Evolutionary conservation across 768 basidiomycete species (phyloP).

Genomic region (Tephrocybe sp.): DNA sequence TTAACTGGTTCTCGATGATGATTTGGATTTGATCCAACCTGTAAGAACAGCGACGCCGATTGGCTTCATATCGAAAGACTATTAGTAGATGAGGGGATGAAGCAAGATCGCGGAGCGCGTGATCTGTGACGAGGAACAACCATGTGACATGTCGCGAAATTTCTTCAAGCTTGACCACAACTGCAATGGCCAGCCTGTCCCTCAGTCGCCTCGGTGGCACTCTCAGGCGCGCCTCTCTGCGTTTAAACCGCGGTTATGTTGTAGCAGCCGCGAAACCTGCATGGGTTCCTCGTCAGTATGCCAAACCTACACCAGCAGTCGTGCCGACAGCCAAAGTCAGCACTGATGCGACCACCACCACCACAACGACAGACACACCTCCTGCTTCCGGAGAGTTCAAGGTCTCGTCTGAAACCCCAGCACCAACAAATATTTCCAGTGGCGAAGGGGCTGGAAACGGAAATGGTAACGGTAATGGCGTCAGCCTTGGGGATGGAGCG

Average conservation of each 20-base stretch:
- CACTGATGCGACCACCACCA: constrained; percentile 8
- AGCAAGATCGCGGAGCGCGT: too few relatives aligned
- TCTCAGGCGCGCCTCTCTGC: constrained; percentile 6
- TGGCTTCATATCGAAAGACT: constrained; percentile 11
- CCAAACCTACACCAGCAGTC: not conserved
- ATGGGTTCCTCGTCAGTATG: constrained; percentile 7
- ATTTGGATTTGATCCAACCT: constrained; percentile 21
- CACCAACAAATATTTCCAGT: not conserved
- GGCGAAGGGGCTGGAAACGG: not conserved
- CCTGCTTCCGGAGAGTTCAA: constrained; percentile 10
- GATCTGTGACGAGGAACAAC: not conserved
- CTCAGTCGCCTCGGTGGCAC: constrained; percentile 16
- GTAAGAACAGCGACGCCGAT: constrained; percentile 30
- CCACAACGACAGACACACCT: not conserved
- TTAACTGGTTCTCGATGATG: constrained; percentile 3
- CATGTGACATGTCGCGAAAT: constrained; percentile 12
- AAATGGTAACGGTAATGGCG: constrained; percentile 2
- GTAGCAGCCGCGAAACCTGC: constrained; percentile 3
- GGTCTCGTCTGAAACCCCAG: constrained; percentile 8
- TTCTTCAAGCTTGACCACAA: not conserved
- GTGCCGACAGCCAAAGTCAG: constrained; percentile 12
- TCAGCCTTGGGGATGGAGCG: constrained; percentile 3
- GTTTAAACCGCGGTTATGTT: constrained; percentile 7
- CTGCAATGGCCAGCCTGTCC: constrained; percentile 22
- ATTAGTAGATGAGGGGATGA: too few relatives aligned